Evolutionary conservation across 2,329 filamentous ascomycete genomes (phyloP).

Genomic region (Coniochaeta prunicola): DNA sequence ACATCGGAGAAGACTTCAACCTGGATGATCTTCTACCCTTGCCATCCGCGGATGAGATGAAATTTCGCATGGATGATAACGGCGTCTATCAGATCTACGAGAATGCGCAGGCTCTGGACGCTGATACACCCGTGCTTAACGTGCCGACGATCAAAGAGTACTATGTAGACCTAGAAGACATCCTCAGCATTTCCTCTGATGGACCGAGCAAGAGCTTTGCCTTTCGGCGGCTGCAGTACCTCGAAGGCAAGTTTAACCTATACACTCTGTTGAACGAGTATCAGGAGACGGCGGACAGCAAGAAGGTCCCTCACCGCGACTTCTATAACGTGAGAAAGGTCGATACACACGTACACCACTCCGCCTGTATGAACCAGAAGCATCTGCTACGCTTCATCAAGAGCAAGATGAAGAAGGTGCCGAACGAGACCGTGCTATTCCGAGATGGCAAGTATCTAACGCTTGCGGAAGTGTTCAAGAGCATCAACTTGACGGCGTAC

Average conservation of each 20-base stretch:
- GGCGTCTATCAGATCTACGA: constrained; percentile 93
- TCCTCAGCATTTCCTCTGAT: constrained; percentile 85
- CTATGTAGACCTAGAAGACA: constrained; percentile 86
- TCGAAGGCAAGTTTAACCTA: constrained; percentile 95
- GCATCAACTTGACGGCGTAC: constrained; percentile 94
- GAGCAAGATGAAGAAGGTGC: constrained; percentile 98
- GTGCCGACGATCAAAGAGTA: constrained; percentile 94
- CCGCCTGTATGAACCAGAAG: constrained; percentile 99
- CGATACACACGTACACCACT: constrained; percentile 98
- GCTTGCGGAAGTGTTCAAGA: constrained; percentile 87
- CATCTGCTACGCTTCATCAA: constrained; percentile 98
- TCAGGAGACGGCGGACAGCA: constrained; percentile 95
- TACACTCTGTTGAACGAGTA: constrained; percentile 94
- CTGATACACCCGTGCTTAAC: constrained; percentile 63
- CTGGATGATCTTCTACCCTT: constrained; percentile 71
- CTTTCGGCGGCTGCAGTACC: constrained; percentile 85
- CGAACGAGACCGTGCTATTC: constrained; percentile 87
- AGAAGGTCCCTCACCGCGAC: constrained; percentile 93
- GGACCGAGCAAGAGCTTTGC: constrained; percentile 96
- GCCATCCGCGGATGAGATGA: constrained; percentile 62
- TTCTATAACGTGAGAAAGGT: constrained; percentile 99
- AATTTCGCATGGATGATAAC: constrained; percentile 70
- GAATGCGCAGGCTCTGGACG: constrained; percentile 51
- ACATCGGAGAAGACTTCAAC: constrained; percentile 89
- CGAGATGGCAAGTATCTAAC: constrained; percentile 90